phyloP scores from a whole-genome alignment of 2,329 filamentous ascomycete species.

The Aspergillus novoparasiticus region DNA sequence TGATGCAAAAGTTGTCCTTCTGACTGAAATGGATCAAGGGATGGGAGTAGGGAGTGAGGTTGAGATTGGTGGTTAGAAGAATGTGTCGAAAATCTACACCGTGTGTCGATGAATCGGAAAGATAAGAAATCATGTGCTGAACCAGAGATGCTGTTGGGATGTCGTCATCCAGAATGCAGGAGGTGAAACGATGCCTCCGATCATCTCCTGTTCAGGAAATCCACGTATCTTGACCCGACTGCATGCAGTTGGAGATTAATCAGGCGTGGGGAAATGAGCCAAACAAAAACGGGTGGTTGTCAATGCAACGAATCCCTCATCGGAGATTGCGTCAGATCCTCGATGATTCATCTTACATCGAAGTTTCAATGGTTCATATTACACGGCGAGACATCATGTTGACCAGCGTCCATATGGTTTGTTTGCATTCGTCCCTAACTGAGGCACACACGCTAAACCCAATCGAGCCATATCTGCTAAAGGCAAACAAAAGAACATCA shows the following conservation, averaged over 20 bases:
- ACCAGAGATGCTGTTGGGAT: conserved; percentile 1
- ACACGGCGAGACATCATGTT: neutral
- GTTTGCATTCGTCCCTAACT: neutral
- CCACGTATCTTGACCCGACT: neutral
- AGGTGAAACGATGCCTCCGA: conserved; percentile 8
- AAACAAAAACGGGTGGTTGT: neutral
- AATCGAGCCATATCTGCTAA: neutral
- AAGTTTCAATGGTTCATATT: neutral
- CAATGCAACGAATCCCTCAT: neutral
- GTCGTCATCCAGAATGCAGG: conserved; percentile 17
- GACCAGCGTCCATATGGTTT: neutral
- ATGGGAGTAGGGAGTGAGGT: neutral
- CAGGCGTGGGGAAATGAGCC: neutral
- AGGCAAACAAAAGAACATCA: neutral
- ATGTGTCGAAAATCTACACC: conserved; percentile 2
- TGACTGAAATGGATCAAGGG: neutral
- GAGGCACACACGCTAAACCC: neutral
- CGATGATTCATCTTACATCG: neutral
- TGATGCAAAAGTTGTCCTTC: conserved; percentile 4
- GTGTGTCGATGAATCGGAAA: neutral
- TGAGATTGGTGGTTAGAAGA: neutral
- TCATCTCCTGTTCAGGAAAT: conserved; percentile 18
- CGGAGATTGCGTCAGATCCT: neutral
- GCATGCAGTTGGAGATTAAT: conserved; percentile 8
- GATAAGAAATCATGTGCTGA: neutral